These are phyloP conservation scores for Deinandra increscens DNA, from an alignment of 129 eudicot genomes.

Conservation along the genomic window DNA sequence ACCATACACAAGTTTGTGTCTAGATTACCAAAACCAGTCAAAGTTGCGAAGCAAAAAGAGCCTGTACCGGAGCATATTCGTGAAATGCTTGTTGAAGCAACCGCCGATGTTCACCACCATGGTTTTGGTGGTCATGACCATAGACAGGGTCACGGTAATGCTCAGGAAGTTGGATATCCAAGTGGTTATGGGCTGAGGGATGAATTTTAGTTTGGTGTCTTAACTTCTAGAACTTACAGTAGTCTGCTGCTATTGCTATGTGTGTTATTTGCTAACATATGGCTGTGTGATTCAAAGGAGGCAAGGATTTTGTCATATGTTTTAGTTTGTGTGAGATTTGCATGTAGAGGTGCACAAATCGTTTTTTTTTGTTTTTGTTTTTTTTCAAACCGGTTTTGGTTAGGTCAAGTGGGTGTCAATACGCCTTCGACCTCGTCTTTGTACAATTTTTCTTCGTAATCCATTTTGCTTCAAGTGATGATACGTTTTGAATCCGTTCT, in stretches of 20 bases:
- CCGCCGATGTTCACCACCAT: conserved; percentile 35
- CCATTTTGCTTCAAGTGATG: too few relatives aligned
- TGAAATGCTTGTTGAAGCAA: conserved; percentile 48
- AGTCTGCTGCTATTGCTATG: not conserved
- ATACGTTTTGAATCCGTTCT: too few relatives aligned
- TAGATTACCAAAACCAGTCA: conserved; percentile 58
- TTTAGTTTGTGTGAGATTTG: too few relatives aligned
- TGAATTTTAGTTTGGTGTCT: not conserved
- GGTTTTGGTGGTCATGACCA: conserved; percentile 40
- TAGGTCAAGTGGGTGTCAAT: too few relatives aligned
- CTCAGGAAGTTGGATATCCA: conserved; percentile 18
- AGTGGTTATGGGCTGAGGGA: conserved; percentile 2
- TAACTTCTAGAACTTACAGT: not conserved
- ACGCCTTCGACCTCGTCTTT: too few relatives aligned
- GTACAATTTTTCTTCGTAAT: too few relatives aligned
- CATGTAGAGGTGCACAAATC: too few relatives aligned
- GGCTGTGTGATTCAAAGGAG: not conserved
- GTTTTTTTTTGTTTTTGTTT: too few relatives aligned
- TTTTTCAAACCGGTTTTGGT: too few relatives aligned
- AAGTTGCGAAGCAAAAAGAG: conserved; percentile 46
- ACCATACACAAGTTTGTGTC: conserved; percentile 52
- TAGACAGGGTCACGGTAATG: conserved; percentile 36
- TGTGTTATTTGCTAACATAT: not conserved
- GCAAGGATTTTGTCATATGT: too few relatives aligned
- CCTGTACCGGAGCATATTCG: conserved; percentile 54